phyloP scores from a whole-genome alignment of 2,329 filamentous ascomycete genomes.

The Penicillium carneum region DNA sequence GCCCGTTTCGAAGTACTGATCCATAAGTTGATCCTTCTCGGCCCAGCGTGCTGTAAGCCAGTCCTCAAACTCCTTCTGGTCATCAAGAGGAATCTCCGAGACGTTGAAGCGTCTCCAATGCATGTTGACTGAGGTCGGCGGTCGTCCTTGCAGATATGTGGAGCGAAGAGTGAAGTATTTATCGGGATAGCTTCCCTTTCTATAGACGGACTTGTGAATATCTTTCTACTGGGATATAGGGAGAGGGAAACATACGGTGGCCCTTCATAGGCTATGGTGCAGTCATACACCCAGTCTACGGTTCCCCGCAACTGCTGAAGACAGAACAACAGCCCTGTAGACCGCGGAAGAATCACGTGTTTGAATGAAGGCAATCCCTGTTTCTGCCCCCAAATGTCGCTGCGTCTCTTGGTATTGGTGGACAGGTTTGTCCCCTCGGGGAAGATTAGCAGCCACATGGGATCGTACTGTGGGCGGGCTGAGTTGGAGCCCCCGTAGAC shows the following conservation, averaged over 20 bases:
- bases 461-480: constrained; percentile 58
- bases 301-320: constrained; percentile 65
- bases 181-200: constrained; percentile 83
- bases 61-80: constrained; percentile 74
- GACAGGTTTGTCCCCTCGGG: constrained; percentile 71
- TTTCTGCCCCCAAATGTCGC: constrained; percentile 65
- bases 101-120: constrained; percentile 89
- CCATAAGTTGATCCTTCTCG: constrained; percentile 88
- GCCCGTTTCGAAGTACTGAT: constrained; percentile 78
- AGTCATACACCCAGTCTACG: constrained; percentile 73
- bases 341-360: constrained; percentile 66
- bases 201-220: constrained; percentile 44
- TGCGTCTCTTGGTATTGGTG: constrained; percentile 62
- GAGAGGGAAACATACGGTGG: constrained; percentile 67
- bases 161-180: constrained; percentile 85
- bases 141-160: constrained; percentile 85
- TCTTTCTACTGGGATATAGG: not conserved
- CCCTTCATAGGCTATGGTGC: constrained; percentile 93
- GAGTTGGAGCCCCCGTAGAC: constrained; percentile 58
- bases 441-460: constrained; percentile 73
- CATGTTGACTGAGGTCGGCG: constrained; percentile 95
- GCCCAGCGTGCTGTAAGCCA: constrained; percentile 90
- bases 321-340: constrained; percentile 68
- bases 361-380: constrained; percentile 64
- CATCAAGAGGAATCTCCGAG: constrained; percentile 79